Evolutionary conservation across 345 rosid genomes (phyloP), one percentile per base, ranked within the genome.

Genomic region (Cochlearia excelsa): DNA sequence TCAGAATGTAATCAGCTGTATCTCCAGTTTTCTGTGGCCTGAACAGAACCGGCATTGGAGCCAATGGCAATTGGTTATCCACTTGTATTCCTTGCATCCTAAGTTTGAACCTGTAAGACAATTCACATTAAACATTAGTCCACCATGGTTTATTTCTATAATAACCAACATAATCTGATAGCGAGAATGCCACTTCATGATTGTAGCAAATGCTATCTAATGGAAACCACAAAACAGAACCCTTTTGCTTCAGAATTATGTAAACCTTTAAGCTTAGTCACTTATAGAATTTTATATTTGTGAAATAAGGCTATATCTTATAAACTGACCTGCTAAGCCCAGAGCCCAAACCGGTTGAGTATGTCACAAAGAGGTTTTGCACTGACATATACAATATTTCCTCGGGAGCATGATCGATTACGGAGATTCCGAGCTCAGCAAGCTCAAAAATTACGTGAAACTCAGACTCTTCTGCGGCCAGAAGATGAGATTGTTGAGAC

Each of bases 31-130:
- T 87, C 79, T 87, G 99, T 35, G 97, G 96, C 72, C 99, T 82
- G 70, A 87, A 90, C 63, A 93, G 92, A 78, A 90, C 99, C 35
- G 99, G 99, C 82, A 81, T 82, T 56, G 91, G 90, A 71, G 90
- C 80, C 67, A 93, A 74, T 10, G 99, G 99, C 75, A 93, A 72
- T 75, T 93, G 99, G 76, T 90, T 93, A 78, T 93, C 99, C 60
- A 87, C 81, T 84, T 93, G 99, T 76, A 90, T 70, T 57, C 92
- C 86, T 40, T 59, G 82, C 86, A 87, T 81, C 77, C 88, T 80
- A 60, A 90, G 60, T 76, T 87, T 85, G 82, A 84, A 87, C 81
- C 99, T 90, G 79, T 33, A 59, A 74, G 54, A 53, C 23, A 64
- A 46, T 9, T 6, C 57, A 43, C 10, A 6, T 56, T 57, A 33